These are phyloP conservation scores for Penicillium psychrosexuale DNA, from an alignment of 2,329 filamentous ascomycete genomes.

Conservation along the genomic window DNA sequence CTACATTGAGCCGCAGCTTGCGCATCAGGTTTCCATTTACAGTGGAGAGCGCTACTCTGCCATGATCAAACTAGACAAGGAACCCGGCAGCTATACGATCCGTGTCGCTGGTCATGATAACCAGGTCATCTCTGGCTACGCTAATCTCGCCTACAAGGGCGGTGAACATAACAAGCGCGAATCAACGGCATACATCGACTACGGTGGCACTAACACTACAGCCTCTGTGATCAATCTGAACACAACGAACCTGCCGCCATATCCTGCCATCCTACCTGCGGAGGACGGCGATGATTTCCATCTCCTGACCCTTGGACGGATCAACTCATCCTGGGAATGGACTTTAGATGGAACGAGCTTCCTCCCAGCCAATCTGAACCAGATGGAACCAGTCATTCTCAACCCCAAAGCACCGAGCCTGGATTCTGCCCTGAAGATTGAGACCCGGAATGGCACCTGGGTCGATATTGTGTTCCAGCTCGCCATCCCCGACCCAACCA, in stretches of 20 bases:
- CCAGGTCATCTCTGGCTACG: background rate
- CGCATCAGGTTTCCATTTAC: background rate
- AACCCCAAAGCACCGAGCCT: conserved; percentile 4
- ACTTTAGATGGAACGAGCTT: conserved; percentile 13
- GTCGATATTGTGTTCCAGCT: background rate
- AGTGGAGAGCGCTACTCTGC: background rate
- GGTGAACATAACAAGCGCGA: background rate
- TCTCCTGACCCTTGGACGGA: background rate
- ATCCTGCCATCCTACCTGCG: background rate
- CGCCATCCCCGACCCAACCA: background rate
- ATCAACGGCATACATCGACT: background rate
- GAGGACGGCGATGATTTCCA: background rate
- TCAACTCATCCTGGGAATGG: conserved; percentile 15
- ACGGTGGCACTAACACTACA: conserved; percentile 9
- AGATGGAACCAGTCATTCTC: conserved; percentile 8
- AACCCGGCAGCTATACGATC: background rate
- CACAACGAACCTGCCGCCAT: conserved; percentile 10
- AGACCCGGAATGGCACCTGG: background rate
- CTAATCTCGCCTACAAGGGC: background rate
- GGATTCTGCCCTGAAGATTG: background rate
- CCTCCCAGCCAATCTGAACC: conserved; percentile 6
- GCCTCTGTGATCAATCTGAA: conserved; percentile 10
- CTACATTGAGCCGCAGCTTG: background rate
- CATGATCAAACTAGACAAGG: background rate
- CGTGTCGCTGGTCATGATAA: background rate